These are phyloP conservation scores for Nectriaceae sp. DNA, from an alignment of 2,329 filamentous ascomycete genomes.

Conservation along the genomic window DNA sequence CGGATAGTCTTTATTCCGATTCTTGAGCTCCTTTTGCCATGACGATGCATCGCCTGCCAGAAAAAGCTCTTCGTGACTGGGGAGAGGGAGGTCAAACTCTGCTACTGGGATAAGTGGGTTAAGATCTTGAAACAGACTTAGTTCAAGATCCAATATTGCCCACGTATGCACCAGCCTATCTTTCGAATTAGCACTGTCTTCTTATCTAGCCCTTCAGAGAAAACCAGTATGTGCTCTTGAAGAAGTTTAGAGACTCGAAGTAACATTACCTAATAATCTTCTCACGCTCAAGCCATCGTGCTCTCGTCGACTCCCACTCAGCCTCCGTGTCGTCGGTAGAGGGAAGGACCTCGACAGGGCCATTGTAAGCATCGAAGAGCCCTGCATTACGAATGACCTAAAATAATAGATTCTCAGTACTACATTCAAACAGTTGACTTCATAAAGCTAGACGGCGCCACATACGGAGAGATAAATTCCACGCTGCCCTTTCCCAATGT, in stretches of 20 bases:
- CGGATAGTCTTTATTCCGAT: background rate
- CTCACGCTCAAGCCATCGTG: background rate
- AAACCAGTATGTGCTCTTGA: no score
- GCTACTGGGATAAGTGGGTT: background rate
- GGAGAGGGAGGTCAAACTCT: background rate
- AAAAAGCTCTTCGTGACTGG: background rate
- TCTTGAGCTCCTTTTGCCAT: background rate
- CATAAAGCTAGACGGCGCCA: background rate
- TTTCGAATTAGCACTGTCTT: background rate
- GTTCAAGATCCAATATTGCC: background rate
- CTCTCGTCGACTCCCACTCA: background rate
- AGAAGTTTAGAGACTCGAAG: no score
- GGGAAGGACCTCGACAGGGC: background rate
- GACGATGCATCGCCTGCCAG: background rate
- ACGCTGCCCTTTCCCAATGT: background rate
- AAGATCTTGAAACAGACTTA: background rate
- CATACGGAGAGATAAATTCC: background rate
- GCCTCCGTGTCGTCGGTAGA: background rate
- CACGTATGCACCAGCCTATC: background rate
- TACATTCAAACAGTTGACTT: background rate
- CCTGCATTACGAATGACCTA: background rate
- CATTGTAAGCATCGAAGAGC: background rate
- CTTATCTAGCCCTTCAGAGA: no score
- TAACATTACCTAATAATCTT: background rate
- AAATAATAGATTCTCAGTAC: background rate